Evolutionary conservation across 768 basidiomycete genomes (phyloP).

Genomic region (Naganishia onofrii): DNA sequence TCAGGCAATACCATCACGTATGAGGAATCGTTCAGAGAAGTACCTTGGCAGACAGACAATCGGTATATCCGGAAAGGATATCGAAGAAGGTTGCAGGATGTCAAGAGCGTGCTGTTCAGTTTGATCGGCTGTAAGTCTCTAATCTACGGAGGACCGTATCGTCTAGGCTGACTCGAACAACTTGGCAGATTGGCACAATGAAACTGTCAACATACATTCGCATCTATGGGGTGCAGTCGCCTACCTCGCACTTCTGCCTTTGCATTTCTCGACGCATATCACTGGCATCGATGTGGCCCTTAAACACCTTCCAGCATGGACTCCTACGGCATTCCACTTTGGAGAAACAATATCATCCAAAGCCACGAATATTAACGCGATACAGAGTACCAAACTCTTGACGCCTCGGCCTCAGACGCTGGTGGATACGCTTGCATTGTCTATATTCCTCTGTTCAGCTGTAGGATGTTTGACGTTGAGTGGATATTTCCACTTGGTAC

Average conservation of each 20-base stretch:
- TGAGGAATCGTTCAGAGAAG: conserved; percentile 37
- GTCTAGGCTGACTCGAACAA: not conserved
- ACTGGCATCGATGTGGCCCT: conserved; percentile 32
- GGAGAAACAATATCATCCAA: not conserved
- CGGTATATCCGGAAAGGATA: conserved; percentile 44
- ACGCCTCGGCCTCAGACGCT: conserved; percentile 56
- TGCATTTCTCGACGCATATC: conserved; percentile 54
- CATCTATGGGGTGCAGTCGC: conserved; percentile 71
- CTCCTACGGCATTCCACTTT: not conserved
- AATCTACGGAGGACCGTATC: not conserved
- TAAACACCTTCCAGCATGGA: conserved; percentile 16
- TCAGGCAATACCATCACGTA: conserved; percentile 34
- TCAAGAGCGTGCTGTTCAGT: conserved; percentile 19
- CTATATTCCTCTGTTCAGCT: conserved; percentile 67
- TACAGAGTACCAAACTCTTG: not conserved
- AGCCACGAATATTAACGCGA: not conserved
- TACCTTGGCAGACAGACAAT: conserved; percentile 52
- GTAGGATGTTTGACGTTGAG: conserved; percentile 71
- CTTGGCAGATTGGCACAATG: conserved; percentile 46
- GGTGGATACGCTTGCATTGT: conserved; percentile 63
- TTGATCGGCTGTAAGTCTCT: conserved; percentile 29
- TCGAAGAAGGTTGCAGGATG: conserved; percentile 34
- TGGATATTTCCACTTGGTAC: conserved; percentile 69
- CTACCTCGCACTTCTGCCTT: conserved; percentile 58
- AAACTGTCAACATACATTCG: conserved; percentile 71